These are phyloP conservation scores for Nemania sp. DNA, from an alignment of 2,329 filamentous ascomycete species.

Conservation along the genomic window DNA sequence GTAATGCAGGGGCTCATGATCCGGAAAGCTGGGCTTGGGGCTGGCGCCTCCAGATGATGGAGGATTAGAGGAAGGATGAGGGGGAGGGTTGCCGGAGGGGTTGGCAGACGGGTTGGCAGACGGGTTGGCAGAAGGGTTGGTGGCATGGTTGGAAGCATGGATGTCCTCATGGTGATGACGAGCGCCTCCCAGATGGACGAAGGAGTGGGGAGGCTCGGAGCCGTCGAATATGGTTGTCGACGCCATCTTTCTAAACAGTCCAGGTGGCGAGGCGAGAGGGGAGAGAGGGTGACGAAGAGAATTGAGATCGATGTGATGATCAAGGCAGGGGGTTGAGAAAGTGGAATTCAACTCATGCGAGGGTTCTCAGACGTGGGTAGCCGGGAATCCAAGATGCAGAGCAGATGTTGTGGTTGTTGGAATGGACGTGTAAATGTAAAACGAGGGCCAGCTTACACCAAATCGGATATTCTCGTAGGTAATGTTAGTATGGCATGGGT, in stretches of 20 bases:
- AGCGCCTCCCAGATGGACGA: neutral
- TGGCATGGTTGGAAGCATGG: no score
- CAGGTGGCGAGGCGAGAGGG: neutral
- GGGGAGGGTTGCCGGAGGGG: neutral
- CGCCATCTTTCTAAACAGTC: neutral
- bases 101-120: neutral
- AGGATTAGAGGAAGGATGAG: no score
- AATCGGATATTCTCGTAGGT: neutral
- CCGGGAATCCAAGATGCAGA: no score
- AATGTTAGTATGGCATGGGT: no score
- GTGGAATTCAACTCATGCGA: no score
- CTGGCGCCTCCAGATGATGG: neutral
- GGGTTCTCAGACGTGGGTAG: no score
- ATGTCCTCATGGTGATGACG: neutral
- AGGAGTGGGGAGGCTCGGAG: conserved; percentile 2
- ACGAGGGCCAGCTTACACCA: neutral
- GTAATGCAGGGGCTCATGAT: conserved; percentile 6
- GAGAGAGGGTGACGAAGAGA: no score
- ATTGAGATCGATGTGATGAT: no score
- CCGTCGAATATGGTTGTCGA: conserved; percentile 24
- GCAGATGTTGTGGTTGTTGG: no score
- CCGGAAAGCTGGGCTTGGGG: neutral
- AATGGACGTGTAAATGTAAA: no score
- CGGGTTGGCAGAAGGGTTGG: neutral
- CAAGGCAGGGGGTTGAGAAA: no score